These are phyloP conservation scores for Hypoxylon sp. DNA, from an alignment of 2,329 filamentous ascomycete species.

Conservation along the genomic window DNA sequence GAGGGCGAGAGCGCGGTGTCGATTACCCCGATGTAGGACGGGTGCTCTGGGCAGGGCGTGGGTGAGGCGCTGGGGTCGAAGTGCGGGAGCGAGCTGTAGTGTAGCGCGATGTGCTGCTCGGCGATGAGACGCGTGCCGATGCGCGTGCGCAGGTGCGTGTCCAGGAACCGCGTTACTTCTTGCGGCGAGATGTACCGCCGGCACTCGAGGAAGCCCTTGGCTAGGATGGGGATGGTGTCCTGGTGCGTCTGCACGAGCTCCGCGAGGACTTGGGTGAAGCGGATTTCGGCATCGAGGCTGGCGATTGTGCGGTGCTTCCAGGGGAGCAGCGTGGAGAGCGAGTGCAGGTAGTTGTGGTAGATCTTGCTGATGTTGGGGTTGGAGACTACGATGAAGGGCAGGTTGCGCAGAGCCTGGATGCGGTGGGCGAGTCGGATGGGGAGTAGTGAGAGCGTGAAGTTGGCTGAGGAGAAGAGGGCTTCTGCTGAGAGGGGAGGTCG, in stretches of 20 bases:
- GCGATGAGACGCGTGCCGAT: constrained; percentile 96
- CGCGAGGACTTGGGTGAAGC: constrained; percentile 92
- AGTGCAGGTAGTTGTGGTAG: constrained; percentile 96
- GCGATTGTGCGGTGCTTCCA: constrained; percentile 79
- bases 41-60: constrained; percentile 66
- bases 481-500: constrained; percentile 85
- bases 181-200: constrained; percentile 86
- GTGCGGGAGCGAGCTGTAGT: constrained; percentile 79
- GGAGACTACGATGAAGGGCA: constrained; percentile 98
- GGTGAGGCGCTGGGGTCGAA: constrained; percentile 68
- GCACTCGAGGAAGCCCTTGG: constrained; percentile 92
- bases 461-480: constrained; percentile 89
- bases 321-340: constrained; percentile 88
- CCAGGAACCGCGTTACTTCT: constrained; percentile 92
- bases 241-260: constrained; percentile 96
- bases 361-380: constrained; percentile 95
- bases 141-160: constrained; percentile 91
- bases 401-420: constrained; percentile 91
- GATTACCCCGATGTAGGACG: constrained; percentile 92
- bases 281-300: constrained; percentile 86
- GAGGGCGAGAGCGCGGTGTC: constrained; percentile 90
- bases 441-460: constrained; percentile 93
- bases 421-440: constrained; percentile 93
- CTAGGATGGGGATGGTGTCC: constrained; percentile 94
- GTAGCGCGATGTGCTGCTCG: constrained; percentile 95